These are phyloP conservation scores for Acacia confusa DNA, from an alignment of 306 rosid species.

Conservation along the genomic window DNA sequence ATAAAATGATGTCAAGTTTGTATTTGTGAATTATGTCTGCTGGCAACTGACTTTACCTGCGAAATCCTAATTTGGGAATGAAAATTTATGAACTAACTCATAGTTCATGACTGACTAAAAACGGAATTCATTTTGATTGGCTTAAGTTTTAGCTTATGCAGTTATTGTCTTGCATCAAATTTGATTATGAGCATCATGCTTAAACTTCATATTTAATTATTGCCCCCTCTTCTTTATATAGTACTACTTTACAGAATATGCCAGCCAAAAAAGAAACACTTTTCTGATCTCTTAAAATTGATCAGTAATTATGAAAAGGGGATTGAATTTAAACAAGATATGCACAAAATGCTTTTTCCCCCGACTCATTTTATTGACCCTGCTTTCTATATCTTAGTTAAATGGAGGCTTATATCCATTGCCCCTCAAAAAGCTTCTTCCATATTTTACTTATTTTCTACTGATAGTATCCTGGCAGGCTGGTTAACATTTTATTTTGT, in stretches of 20 bases:
- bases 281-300: not conserved
- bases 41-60: not conserved
- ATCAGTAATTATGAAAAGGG: not conserved
- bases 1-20: conserved; percentile 14
- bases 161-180: not conserved
- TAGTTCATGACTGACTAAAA: not conserved
- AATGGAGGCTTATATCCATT: conserved; percentile 7
- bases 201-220: not conserved
- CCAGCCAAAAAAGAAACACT: not conserved
- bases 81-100: not conserved
- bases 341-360: not conserved
- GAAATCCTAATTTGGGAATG: not conserved
- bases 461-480: conserved; percentile 1
- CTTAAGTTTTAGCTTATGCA: not conserved
- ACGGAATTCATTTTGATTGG: not conserved
- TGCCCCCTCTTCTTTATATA: not conserved
- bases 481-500: conserved; percentile 5
- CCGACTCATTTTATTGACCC: not conserved
- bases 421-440: conserved; percentile 12
- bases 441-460: not conserved
- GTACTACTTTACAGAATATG: not conserved
- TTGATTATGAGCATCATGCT: not conserved
- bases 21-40: conserved; percentile 10
- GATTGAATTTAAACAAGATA: not conserved
- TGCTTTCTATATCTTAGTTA: not conserved